Percentiles rank a stretch among this genome's conserved stretches.
These are phyloP conservation scores for Puccinia coronata DNA, from an alignment of 1,284 basidiomycete genomes.

Conservation along the genomic window DNA sequence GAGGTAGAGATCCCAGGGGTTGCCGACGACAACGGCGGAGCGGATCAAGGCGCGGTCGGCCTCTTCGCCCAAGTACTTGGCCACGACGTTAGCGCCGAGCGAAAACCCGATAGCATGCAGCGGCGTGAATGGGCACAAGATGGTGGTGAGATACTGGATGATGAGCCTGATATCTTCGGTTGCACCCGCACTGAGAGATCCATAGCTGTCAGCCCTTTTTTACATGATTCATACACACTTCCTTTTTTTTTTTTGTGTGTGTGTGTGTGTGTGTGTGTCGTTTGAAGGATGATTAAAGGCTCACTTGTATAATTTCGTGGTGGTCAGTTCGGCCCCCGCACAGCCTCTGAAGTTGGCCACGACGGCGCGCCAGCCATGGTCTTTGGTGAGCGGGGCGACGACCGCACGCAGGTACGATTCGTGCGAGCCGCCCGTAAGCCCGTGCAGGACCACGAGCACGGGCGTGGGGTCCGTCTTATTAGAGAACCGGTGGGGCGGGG, in stretches of 20 bases:
- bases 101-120: constrained; percentile 89
- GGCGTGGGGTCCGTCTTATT: constrained; percentile 69
- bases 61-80: constrained; percentile 87
- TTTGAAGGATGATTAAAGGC: constrained; percentile 50
- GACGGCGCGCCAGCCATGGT: constrained; percentile 80
- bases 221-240: too few relatives aligned
- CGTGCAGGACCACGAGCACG: constrained; percentile 80
- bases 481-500: constrained; percentile 65
- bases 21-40: constrained; percentile 73
- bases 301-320: constrained; percentile 30
- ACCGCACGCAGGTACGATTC: constrained; percentile 85
- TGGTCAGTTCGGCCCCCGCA: constrained; percentile 60
- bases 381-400: constrained; percentile 68
- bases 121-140: constrained; percentile 73
- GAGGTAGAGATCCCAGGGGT: constrained; percentile 71
- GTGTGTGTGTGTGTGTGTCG: too few relatives aligned
- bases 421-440: constrained; percentile 83
- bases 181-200: constrained; percentile 59
- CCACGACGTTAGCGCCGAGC: constrained; percentile 86
- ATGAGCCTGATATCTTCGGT: constrained; percentile 84
- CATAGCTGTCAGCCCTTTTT: neutral
- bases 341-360: constrained; percentile 92
- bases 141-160: constrained; percentile 71
- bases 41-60: constrained; percentile 73
- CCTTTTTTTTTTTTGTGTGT: too few relatives aligned